Conservation (phyloP, 2,329 filamentous ascomycete genomes). For the Aspergillus candidus region DNA sequence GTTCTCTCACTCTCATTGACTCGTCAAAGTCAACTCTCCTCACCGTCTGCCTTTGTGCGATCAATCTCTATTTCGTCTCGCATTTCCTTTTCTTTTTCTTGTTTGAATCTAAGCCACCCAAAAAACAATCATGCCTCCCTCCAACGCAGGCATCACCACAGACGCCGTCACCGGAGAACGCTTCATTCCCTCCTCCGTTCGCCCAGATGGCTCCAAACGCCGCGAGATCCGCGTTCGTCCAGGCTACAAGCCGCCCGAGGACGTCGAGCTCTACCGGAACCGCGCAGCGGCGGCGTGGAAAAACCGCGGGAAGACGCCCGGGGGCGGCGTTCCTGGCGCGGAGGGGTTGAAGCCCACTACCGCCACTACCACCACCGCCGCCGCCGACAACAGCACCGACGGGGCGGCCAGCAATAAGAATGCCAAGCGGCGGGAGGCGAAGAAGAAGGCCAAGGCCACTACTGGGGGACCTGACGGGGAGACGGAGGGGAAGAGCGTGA, state of each 20-base stretch:
- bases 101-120: no score
- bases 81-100: no score
- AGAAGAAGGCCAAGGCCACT: constrained; percentile 52
- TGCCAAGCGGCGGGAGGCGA: constrained; percentile 67
- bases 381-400: constrained; percentile 20
- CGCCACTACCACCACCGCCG: constrained; percentile 24
- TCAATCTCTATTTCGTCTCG: background rate
- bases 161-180: constrained; percentile 71
- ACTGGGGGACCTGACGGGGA: constrained; percentile 18
- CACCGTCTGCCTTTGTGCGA: background rate
- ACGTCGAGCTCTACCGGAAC: constrained; percentile 94
- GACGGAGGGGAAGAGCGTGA: constrained; percentile 12
- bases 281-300: constrained; percentile 80
- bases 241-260: constrained; percentile 89
- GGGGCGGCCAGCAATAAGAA: constrained; percentile 70
- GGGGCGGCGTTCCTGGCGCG: constrained; percentile 68
- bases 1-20: background rate
- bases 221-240: constrained; percentile 92
- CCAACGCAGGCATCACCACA: constrained; percentile 65
- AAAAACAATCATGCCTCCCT: constrained; percentile 43
- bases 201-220: constrained; percentile 83
- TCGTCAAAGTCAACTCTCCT: no score
- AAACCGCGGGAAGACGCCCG: constrained; percentile 52
- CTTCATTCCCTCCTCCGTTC: constrained; percentile 79
- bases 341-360: constrained; percentile 51